These are phyloP conservation scores for Aquanectria penicillioides DNA, from an alignment of 2,329 filamentous ascomycete genomes.

Conservation along the genomic window DNA sequence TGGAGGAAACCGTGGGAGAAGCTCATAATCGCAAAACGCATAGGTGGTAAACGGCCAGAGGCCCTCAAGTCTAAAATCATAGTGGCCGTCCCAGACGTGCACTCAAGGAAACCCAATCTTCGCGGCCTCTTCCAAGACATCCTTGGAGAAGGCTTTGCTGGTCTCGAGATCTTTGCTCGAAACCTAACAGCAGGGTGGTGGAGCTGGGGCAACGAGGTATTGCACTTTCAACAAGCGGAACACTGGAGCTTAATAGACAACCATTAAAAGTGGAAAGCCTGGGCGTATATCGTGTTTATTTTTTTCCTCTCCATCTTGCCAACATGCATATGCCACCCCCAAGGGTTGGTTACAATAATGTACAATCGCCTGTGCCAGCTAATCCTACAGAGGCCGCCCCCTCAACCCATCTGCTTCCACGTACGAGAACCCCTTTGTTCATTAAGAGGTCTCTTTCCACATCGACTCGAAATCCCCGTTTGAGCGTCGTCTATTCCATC, in stretches of 20 bases:
- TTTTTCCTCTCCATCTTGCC: slow-evolving; percentile 29
- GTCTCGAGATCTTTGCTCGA: slow-evolving; percentile 81
- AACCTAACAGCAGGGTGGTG: slow-evolving; percentile 81
- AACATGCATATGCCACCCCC: slow-evolving; percentile 31
- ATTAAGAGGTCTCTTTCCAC: slow-evolving; percentile 34
- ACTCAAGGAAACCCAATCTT: slow-evolving; percentile 82
- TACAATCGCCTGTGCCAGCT: slow-evolving; percentile 43
- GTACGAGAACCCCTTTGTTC: slow-evolving; percentile 30
- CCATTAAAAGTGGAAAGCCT: slow-evolving; percentile 22
- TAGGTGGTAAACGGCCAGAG: slow-evolving; percentile 40
- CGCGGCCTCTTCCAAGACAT: slow-evolving; percentile 67
- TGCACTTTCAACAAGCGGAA: slow-evolving; percentile 72
- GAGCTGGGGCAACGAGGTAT: slow-evolving; percentile 79
- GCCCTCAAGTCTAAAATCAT: slow-evolving; percentile 62
- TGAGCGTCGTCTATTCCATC: slow-evolving; percentile 11
- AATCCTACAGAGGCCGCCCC: slow-evolving; percentile 40
- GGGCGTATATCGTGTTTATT: slow-evolving; percentile 39
- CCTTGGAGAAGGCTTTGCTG: slow-evolving; percentile 62
- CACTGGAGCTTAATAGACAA: slow-evolving; percentile 54
- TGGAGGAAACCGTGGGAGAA: slow-evolving; percentile 84
- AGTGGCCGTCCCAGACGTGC: slow-evolving; percentile 76
- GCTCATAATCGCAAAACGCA: slow-evolving; percentile 68
- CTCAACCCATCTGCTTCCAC: slow-evolving; percentile 17
- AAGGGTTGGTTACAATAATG: slow-evolving; percentile 44
- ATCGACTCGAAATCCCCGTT: slow-evolving; percentile 15